Evolutionary conservation across 2,329 filamentous ascomycete species (phyloP), one percentile per base, ranked within the genome.

Genomic region (Fusarium verticillioides): DNA sequence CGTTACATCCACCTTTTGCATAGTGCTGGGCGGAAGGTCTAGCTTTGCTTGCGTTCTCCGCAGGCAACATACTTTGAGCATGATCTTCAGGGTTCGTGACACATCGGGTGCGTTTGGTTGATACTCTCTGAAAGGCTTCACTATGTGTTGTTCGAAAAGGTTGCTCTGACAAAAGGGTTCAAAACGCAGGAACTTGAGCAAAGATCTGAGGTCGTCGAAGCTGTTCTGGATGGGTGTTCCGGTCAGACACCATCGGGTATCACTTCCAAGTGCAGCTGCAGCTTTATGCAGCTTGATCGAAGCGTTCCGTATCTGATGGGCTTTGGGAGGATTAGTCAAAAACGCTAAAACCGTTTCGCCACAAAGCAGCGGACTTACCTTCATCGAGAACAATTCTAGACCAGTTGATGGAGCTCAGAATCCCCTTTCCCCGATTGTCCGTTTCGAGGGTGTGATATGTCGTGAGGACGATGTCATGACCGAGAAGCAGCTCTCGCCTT

Each of bases 361-460:
- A 23, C 23, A 23, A 23, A 23, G 23, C 23, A 23, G 23, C 23
- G 23, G 23, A 23, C 23, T 23, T 23, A 23, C 63, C 66, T 47
- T 69, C 66, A 18, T 69, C 66, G 0, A 69, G 57, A 0, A 69
- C 66, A 9, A 67, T 1, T 0, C 66, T 39, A 0, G 26, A 49
- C 65, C 66, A 69, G 0, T 18, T 10, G 0, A 67, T 28, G 1
- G 54, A 56, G 2, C 16, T 10, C 0, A 69, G 1, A 2, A 52
- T 16, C 0, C 7, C 21, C 0, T 18, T 30, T 0, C 7, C n/a
- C 1, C 16, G 54, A 2, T 6, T n/a, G 4, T 69, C 56, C 0
- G 7, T 56, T 15, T 49, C 49, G 1, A 69, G 3, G 0, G 66
- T 69, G 1, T 56, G 49, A 7, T 69, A 69, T 0, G 66, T 67